phyloP scores from a whole-genome alignment of 2,329 filamentous ascomycete species.

The Clonostachys solani region DNA sequence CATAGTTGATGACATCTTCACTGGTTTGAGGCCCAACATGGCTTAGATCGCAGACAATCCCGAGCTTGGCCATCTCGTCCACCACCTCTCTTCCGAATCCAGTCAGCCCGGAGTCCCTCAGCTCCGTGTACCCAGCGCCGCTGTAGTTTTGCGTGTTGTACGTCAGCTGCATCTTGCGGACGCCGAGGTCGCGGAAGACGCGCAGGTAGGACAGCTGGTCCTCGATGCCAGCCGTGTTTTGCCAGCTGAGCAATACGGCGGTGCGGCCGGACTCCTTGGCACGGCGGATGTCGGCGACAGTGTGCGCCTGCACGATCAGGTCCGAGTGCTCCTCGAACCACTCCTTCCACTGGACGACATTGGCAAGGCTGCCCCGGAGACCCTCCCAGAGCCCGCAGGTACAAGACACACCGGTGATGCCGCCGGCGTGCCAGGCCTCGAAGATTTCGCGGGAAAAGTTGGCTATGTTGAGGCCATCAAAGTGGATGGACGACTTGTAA shows the following conservation, averaged over 20 bases:
- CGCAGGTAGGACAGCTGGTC: conserved; percentile 28
- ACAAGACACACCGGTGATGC: conserved; percentile 33
- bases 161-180: conserved; percentile 35
- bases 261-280: conserved; percentile 28
- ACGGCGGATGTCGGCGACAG: conserved; percentile 24
- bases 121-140: conserved; percentile 30
- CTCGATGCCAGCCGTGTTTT: conserved; percentile 34
- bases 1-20: conserved; percentile 25
- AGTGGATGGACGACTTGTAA: conserved; percentile 28
- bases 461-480: conserved; percentile 33
- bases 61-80: conserved; percentile 24
- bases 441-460: conserved; percentile 32
- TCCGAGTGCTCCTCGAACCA: conserved; percentile 34
- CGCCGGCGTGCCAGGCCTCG: conserved; percentile 28
- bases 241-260: conserved; percentile 30
- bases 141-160: conserved; percentile 37
- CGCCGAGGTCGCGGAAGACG: conserved; percentile 31
- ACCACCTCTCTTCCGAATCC: conserved; percentile 26
- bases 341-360: conserved; percentile 34
- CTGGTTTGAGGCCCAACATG: conserved; percentile 25
- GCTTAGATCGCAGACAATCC: conserved; percentile 27
- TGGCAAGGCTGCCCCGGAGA: conserved; percentile 27
- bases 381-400: conserved; percentile 33
- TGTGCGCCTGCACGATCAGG: conserved; percentile 29
- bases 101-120: conserved; percentile 26